Evolutionary conservation across 2,329 filamentous ascomycete genomes (phyloP).

Genomic region (Aureobasidium sp.): DNA sequence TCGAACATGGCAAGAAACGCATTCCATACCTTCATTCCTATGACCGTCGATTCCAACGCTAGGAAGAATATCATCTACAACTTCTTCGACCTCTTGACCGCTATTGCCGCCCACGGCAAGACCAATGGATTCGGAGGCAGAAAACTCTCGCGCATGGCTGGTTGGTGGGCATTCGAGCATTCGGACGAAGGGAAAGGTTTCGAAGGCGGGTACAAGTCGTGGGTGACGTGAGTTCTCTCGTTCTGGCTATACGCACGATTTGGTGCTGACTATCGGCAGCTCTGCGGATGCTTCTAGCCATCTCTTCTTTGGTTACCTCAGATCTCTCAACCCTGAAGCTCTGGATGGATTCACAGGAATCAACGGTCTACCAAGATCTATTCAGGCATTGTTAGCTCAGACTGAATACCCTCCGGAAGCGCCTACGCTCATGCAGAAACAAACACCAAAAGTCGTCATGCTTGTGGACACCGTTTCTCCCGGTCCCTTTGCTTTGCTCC

Average conservation of each 20-base stretch:
- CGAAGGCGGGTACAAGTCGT: conserved; percentile 84
- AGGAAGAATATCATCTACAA: conserved; percentile 86
- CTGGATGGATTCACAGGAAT: conserved; percentile 64
- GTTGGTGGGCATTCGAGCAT: conserved; percentile 98
- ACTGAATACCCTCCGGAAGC: conserved; percentile 87
- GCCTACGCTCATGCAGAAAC: conserved; percentile 65
- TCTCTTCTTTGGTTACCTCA: conserved; percentile 93
- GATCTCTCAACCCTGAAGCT: conserved; percentile 76
- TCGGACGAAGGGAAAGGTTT: conserved; percentile 81
- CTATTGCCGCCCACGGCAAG: conserved; percentile 87
- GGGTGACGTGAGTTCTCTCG: conserved; percentile 56
- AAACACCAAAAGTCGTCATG: conserved; percentile 88
- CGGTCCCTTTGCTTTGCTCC: conserved; percentile 82
- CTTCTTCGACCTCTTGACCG: conserved; percentile 89
- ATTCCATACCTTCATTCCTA: conserved; percentile 91
- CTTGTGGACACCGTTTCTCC: conserved; percentile 92
- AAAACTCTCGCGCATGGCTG: conserved; percentile 88
- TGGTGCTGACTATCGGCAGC: conserved; percentile 36
- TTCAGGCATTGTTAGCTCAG: conserved; percentile 82
- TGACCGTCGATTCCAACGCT: conserved; percentile 81
- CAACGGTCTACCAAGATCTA: conserved; percentile 75
- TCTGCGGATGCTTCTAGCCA: conserved; percentile 94
- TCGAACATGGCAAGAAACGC: conserved; percentile 85
- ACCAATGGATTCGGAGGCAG: conserved; percentile 85
- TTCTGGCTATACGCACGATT: background rate